Base-by-base conservation (phyloP, 2,329 filamentous ascomycete genomes). In the Clonostachys chloroleuca region DNA sequence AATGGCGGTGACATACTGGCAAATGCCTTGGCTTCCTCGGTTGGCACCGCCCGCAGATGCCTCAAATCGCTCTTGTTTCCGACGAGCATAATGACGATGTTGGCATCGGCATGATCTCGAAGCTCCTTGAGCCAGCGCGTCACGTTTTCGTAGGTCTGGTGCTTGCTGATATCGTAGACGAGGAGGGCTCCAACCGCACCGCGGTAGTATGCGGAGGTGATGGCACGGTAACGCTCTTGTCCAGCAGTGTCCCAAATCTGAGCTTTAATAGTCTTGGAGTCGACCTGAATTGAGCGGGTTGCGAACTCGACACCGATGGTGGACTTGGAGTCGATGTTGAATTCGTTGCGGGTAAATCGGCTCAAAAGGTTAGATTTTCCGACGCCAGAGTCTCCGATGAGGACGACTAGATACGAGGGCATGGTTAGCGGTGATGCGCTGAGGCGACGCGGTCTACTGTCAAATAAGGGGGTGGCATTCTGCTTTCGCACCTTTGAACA, bases 31-130 rank as follows among this genome's bases (percentile, higher is more conserved):
- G 92, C 94, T 72, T 97, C 92, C 66, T 99, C 94, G 51, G 94
- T 99, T 45, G 94, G 91, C 57, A 99, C 94, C 56, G 94, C 94
- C 68, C 94, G 84, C 64, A 99, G 80, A 74, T 99, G 94, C 72
- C 92, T 89, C 86, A 97, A 87, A 95, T 99, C 94, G 72, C 92
- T 97, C 87, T 99, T 99, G 84, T 99, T 99, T 70, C 94, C 94
- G 48, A 97, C 94, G 62, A 99, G 78, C 94, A 99, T 99, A 68
- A 99, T 99, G 62, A 99, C 92, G 62, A 97, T 96, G 76, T 97
- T 97, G 62, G 91, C 92, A 69, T 99, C 94, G 59, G 94, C 94
- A 72, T 99, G 92, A 66, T 96, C 94, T 61, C 94, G 85, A 65
- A 99, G 80, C 79, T 99, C 94, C 78, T 97, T 99, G 77, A 99